Evolutionary conservation across 305 asterid genomes (phyloP), one percentile per base, ranked within the genome.

Genomic region (Fraxinus albicans): DNA sequence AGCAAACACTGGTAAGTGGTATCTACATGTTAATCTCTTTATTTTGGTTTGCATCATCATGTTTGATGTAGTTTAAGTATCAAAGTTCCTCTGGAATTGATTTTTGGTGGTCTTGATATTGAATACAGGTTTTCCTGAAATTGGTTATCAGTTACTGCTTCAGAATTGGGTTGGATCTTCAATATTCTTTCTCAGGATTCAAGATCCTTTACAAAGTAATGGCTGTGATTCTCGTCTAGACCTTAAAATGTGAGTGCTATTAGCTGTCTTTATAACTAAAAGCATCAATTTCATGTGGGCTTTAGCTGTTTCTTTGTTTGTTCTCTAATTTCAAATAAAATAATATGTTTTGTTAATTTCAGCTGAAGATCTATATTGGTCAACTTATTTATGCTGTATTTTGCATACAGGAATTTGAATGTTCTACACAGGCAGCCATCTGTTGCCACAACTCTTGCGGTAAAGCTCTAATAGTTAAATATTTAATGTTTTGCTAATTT

Each of bases 121-220:
- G 67, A 77, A 58, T 81, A 29, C 85, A 95, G 98, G 92, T 90
- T 78, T 86, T 95, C 98, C 97, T 81, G 99, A 95, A 89, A 88
- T 90, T 86, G 98, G 98, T 69, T 86, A 90, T 84, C 99, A 94
- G 87, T 90, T 95, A 79, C 89, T 95, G 86, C 93, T 93, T 76
- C 92, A 90, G 81, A 82, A 85, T 80, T 95, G 98, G 99, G 98
- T 87, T 94, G 97, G 99, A 90, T 93, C 86, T 94, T 98, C 91
- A 91, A 87, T 80, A 87, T 92, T 85, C 91, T 89, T 88, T 87
- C 88, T 85, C 91, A 83, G 86, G 90, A 88, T 70, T 80, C 93
- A 84, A 84, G 80, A 85, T 90, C 98, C 85, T 96, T 92, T 73
- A 58, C 91, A 78, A 93, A 87, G 99, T 94, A 93, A 87, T 74